Evolutionary conservation across 768 basidiomycete species (phyloP).

Genomic region (Rhizopogon vulgaris): DNA sequence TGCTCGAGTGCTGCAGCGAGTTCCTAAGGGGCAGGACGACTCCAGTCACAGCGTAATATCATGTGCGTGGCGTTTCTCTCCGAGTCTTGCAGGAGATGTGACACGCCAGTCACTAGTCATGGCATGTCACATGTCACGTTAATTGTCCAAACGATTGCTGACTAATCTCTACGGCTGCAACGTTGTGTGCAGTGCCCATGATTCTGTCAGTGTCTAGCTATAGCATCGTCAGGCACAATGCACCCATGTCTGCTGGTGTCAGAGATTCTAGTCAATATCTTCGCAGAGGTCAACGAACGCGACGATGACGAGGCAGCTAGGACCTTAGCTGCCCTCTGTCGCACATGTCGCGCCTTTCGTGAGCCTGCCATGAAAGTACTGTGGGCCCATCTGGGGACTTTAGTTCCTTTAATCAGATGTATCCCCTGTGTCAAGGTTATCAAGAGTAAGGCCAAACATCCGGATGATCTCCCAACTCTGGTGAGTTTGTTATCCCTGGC

Average conservation of each 20-base stretch:
- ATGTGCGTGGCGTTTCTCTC: too few relatives aligned
- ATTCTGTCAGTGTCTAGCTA: not conserved
- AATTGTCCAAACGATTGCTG: not conserved
- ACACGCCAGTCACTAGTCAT: too few relatives aligned
- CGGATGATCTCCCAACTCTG: not conserved
- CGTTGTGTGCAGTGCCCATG: too few relatives aligned
- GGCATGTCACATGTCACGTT: too few relatives aligned
- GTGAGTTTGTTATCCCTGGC: not conserved
- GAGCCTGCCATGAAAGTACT: constrained; percentile 3
- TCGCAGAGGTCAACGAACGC: constrained; percentile 1
- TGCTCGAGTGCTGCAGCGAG: too few relatives aligned
- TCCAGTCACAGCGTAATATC: too few relatives aligned
- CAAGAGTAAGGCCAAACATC: not conserved
- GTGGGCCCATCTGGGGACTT: constrained; percentile 1
- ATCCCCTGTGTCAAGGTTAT: not conserved
- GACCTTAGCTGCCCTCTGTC: constrained; percentile 2
- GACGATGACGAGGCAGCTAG: not conserved
- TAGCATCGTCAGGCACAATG: not conserved
- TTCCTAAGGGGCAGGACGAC: too few relatives aligned
- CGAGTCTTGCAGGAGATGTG: too few relatives aligned
- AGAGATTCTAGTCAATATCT: not conserved
- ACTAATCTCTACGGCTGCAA: not conserved
- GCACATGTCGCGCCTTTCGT: constrained; percentile 1
- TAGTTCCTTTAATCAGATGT: constrained; percentile 1
- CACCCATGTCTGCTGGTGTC: constrained; percentile 1